phyloP scores from a whole-genome alignment of 306 rosid species.

The Gillenia trifoliata region DNA sequence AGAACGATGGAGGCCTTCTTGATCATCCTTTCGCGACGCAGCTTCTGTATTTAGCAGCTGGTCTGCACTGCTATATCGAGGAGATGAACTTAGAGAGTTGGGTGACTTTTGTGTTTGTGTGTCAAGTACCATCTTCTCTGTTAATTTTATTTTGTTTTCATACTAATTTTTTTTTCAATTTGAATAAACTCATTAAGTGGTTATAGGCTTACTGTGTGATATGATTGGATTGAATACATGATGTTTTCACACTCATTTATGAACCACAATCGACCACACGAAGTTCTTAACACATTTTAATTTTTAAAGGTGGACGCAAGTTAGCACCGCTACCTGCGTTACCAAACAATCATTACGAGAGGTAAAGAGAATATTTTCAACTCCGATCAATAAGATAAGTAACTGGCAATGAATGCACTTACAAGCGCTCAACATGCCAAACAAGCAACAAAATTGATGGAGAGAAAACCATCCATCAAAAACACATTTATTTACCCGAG shows the following conservation, averaged over 20 bases:
- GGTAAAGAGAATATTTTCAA: not conserved
- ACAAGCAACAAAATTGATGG: not conserved
- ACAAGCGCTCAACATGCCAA: not conserved
- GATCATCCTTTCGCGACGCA: conserved; percentile 85
- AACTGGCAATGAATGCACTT: not conserved
- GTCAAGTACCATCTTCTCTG: not conserved
- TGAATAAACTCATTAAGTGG: conserved; percentile 27
- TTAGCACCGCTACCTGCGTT: too few species aligned
- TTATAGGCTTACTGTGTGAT: conserved; percentile 28
- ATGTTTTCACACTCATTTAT: too few species aligned
- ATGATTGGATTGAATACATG: not conserved
- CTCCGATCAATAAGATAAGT: not conserved
- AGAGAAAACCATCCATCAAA: not conserved
- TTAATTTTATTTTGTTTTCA: not conserved
- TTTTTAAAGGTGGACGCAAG: too few species aligned
- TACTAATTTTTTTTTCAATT: not conserved
- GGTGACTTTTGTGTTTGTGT: conserved; percentile 9
- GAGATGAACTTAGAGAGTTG: conserved; percentile 18
- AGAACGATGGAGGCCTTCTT: conserved; percentile 91
- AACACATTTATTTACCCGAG: not conserved
- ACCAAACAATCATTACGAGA: not conserved
- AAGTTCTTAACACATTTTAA: too few species aligned
- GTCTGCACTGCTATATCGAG: conserved; percentile 35
- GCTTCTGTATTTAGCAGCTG: conserved; percentile 69
- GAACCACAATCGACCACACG: too few species aligned